phyloP scores from a whole-genome alignment of 345 rosid genomes.

The Bruguiera gymnorhiza region DNA sequence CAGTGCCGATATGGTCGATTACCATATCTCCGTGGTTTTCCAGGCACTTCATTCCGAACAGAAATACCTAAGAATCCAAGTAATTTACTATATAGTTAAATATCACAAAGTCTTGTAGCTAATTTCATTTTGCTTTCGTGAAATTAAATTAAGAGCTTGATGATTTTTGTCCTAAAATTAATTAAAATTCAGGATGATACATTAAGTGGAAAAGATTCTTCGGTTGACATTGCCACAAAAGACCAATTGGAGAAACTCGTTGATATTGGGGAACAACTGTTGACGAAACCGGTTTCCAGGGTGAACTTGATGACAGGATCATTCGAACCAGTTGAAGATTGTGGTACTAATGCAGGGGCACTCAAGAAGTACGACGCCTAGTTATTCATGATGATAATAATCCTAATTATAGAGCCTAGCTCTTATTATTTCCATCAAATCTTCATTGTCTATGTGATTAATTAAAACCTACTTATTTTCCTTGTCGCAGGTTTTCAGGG shows the following conservation, averaged over 20 bases:
- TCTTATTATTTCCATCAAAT: neutral
- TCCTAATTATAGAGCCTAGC: neutral
- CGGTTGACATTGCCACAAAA: constrained; percentile 14
- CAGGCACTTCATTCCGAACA: constrained; percentile 10
- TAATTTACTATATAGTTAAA: neutral
- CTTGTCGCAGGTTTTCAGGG: neutral
- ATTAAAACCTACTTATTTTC: neutral
- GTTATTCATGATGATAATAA: neutral
- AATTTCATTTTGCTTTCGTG: neutral
- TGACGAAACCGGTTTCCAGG: constrained; percentile 9
- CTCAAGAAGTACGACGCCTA: neutral
- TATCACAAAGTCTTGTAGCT: neutral
- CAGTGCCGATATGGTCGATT: constrained; percentile 19
- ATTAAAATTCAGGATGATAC: constrained; percentile 12
- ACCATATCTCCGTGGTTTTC: constrained; percentile 6
- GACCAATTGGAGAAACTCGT: constrained; percentile 2
- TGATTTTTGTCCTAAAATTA: neutral
- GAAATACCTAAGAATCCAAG: constrained; percentile 12
- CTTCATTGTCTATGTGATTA: neutral
- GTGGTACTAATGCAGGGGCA: constrained; percentile 5
- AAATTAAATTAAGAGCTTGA: neutral
- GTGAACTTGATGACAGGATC: constrained; percentile 4
- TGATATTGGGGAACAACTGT: neutral
- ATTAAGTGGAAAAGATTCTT: constrained; percentile 6
- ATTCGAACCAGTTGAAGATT: neutral